Evolutionary conservation across 306 rosid genomes (phyloP).

Genomic region (Adenanthera pavonina): DNA sequence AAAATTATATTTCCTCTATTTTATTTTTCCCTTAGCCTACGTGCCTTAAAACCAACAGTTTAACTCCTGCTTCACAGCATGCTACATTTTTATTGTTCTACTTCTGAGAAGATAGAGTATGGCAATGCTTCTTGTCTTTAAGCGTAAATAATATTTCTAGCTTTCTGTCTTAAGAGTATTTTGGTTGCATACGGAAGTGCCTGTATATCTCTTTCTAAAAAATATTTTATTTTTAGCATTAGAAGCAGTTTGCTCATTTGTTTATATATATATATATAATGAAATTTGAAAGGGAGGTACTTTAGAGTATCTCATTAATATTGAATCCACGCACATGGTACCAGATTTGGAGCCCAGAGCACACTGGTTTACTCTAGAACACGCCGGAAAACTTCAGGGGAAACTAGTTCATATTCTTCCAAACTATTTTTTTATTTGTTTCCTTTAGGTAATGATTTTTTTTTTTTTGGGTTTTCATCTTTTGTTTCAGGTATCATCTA

Average conservation of each 20-base stretch:
- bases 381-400: not conserved
- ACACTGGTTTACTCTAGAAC: not conserved
- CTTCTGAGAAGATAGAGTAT: not conserved
- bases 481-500: not conserved
- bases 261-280: too few relatives aligned
- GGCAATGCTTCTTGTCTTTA: not conserved
- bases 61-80: not conserved
- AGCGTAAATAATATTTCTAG: not conserved
- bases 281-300: too few relatives aligned
- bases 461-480: not conserved
- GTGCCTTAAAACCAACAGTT: too few relatives aligned
- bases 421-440: not conserved
- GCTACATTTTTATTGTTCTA: not conserved
- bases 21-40: too few relatives aligned
- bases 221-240: not conserved
- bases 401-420: not conserved
- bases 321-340: too few relatives aligned
- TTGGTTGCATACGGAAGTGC: not conserved
- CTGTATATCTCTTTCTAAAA: not conserved
- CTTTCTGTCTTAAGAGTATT: not conserved
- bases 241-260: not conserved
- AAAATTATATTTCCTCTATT: too few relatives aligned
- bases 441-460: not conserved
- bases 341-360: too few relatives aligned
- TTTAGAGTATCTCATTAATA: too few relatives aligned